These are phyloP conservation scores for Parmelia sp. DNA, from an alignment of 495 filamentous ascomycete species.

Conservation along the genomic window DNA sequence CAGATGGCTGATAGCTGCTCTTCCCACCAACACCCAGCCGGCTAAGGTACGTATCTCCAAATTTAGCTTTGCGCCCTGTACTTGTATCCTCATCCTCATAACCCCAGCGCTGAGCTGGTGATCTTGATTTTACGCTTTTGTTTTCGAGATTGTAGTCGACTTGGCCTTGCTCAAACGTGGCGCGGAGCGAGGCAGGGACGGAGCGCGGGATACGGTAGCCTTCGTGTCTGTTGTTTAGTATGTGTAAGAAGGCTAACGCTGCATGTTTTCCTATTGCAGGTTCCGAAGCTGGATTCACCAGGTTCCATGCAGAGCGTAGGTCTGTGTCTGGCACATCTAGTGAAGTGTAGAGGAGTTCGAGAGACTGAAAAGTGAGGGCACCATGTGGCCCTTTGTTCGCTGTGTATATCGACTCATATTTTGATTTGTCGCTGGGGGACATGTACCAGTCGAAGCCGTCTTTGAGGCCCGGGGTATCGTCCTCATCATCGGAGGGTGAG, in stretches of 20 bases:
- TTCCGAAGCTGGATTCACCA: constrained; percentile 80
- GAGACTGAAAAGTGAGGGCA: constrained; percentile 70
- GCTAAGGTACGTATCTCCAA: constrained; percentile 92
- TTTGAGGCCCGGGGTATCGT: constrained; percentile 75
- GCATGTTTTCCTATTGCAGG: constrained; percentile 88
- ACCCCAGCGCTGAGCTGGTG: constrained; percentile 54
- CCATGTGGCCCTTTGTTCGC: constrained; percentile 81
- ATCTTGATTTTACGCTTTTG: constrained; percentile 31
- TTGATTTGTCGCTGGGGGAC: constrained; percentile 78
- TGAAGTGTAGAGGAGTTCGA: constrained; percentile 78
- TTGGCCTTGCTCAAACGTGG: constrained; percentile 85
- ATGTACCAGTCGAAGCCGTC: constrained; percentile 99
- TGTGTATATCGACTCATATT: constrained; percentile 94
- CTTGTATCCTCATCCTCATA: constrained; percentile 64
- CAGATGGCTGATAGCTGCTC: constrained; percentile 55
- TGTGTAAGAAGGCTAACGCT: constrained; percentile 87
- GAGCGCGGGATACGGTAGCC: constrained; percentile 88
- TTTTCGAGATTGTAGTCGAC: constrained; percentile 93
- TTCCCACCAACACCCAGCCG: constrained; percentile 81
- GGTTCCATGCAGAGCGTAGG: constrained; percentile 88
- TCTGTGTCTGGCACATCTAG: constrained; percentile 96
- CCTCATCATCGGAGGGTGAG: constrained; percentile 56
- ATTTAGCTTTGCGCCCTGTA: constrained; percentile 87
- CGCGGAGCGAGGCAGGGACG: constrained; percentile 85
- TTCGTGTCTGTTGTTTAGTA: constrained; percentile 90